Evolutionary conservation across 163 green algal species (phyloP).

Genomic region (Chlorella variabilis): DNA sequence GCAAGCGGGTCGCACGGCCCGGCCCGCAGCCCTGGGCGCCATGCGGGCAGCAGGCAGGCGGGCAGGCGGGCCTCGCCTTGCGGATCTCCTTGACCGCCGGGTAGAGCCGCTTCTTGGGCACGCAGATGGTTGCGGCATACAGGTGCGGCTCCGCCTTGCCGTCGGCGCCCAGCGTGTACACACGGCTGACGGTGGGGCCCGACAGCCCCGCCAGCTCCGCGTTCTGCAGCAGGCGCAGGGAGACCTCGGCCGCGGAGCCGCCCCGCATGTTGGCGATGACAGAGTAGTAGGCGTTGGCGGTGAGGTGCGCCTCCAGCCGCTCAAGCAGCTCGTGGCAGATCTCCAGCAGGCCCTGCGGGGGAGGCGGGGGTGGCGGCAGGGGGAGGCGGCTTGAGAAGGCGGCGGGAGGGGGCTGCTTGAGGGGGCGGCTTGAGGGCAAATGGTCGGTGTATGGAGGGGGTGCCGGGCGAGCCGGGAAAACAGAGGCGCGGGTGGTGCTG

Average conservation of each 20-base stretch:
- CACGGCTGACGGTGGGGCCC: conserved; percentile 89
- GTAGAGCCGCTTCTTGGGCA: conserved; percentile 94
- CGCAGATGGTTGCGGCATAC: conserved; percentile 88
- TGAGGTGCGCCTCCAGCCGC: conserved; percentile 97
- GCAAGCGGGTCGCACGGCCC: too few relatives aligned
- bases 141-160: conserved; percentile 55
- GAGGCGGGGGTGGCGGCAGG: background rate
- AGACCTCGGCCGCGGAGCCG: conserved; percentile 72
- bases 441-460: too few relatives aligned
- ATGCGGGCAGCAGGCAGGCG: too few relatives aligned
- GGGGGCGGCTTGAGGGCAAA: too few relatives aligned
- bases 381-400: too few relatives aligned
- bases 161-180: conserved; percentile 77
- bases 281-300: conserved; percentile 73
- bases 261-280: conserved; percentile 95
- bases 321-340: conserved; percentile 96
- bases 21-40: too few relatives aligned
- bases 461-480: too few relatives aligned
- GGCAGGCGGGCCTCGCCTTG: too few relatives aligned
- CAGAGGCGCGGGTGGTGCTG: too few relatives aligned
- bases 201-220: conserved; percentile 60
- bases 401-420: too few relatives aligned
- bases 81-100: conserved; percentile 88
- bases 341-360: conserved; percentile 75
- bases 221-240: conserved; percentile 57